These are phyloP conservation scores for Spiromastix sp. DNA, from an alignment of 2,329 filamentous ascomycete species.

Conservation along the genomic window DNA sequence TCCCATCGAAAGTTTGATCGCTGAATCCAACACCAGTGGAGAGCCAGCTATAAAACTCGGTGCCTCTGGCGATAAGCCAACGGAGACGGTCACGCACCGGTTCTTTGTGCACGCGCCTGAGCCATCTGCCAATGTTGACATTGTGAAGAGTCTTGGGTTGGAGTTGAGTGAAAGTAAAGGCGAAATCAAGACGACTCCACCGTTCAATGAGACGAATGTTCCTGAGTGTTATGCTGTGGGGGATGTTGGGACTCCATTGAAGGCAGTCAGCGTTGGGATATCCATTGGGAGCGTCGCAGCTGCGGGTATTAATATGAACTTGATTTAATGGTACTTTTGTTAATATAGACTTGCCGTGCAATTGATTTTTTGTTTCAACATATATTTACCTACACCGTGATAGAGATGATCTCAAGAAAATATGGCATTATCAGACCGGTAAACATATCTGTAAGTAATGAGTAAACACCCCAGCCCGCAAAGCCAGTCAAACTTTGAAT, in stretches of 20 bases:
- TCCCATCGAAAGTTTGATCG: constrained; percentile 1
- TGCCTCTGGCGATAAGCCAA: background rate
- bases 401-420: too few relatives aligned
- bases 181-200: background rate
- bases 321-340: constrained; percentile 1
- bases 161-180: background rate
- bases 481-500: too few relatives aligned
- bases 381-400: too few relatives aligned
- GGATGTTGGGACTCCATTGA: background rate
- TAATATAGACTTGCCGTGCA: too few relatives aligned
- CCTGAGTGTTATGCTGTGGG: constrained; percentile 4
- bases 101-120: constrained; percentile 1
- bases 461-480: too few relatives aligned
- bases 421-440: too few relatives aligned
- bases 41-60: background rate
- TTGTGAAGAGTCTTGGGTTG: background rate
- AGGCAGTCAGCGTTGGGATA: too few relatives aligned
- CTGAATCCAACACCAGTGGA: background rate
- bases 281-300: too few relatives aligned
- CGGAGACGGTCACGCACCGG: too few relatives aligned
- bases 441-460: too few relatives aligned
- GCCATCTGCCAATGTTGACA: background rate
- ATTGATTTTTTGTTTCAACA: too few relatives aligned
- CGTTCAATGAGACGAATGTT: constrained; percentile 1
- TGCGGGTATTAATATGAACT: background rate